A percentile compares a stretch with the other conserved stretches of the same genome.
Conservation (phyloP, 2,329 filamentous ascomycete species). For the Uncinocarpus reesii region DNA sequence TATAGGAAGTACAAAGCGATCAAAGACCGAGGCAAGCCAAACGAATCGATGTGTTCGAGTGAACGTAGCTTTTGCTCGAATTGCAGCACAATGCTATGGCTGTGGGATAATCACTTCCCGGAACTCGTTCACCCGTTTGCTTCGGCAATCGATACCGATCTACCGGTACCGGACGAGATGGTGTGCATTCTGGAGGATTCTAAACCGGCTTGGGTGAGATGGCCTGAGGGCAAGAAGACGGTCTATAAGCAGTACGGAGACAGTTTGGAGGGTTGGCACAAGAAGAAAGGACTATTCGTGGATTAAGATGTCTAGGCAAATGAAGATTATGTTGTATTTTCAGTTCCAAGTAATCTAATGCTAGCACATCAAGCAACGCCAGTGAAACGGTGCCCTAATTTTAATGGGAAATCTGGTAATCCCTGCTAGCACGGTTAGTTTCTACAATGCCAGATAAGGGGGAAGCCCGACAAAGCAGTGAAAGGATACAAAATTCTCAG, state of each 20-base stretch:
- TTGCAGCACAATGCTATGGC: constrained; percentile 41
- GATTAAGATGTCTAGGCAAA: constrained; percentile 18
- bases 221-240: constrained; percentile 40
- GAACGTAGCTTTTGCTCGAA: constrained; percentile 41
- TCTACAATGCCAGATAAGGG: background rate
- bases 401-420: too few relatives aligned
- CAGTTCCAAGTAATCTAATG: background rate
- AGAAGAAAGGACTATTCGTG: constrained; percentile 31
- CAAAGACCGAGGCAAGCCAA: constrained; percentile 26
- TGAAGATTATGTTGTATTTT: background rate
- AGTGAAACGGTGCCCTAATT: too few relatives aligned
- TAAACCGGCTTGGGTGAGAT: constrained; percentile 39
- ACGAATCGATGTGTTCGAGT: constrained; percentile 32
- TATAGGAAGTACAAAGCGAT: constrained; percentile 38
- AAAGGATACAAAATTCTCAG: constrained; percentile 37
- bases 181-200: constrained; percentile 37
- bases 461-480: background rate
- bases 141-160: constrained; percentile 40
- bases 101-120: constrained; percentile 40
- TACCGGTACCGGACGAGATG: constrained; percentile 39
- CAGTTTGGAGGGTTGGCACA: constrained; percentile 41
- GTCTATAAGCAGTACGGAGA: constrained; percentile 33
- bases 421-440: too few relatives aligned
- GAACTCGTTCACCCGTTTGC: constrained; percentile 43
- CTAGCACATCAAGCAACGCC: background rate